Percentiles rank a stretch among this genome's conserved stretches.
These are phyloP conservation scores for Trametes sp. DNA, from an alignment of 1,284 basidiomycete genomes.

Conservation along the genomic window DNA sequence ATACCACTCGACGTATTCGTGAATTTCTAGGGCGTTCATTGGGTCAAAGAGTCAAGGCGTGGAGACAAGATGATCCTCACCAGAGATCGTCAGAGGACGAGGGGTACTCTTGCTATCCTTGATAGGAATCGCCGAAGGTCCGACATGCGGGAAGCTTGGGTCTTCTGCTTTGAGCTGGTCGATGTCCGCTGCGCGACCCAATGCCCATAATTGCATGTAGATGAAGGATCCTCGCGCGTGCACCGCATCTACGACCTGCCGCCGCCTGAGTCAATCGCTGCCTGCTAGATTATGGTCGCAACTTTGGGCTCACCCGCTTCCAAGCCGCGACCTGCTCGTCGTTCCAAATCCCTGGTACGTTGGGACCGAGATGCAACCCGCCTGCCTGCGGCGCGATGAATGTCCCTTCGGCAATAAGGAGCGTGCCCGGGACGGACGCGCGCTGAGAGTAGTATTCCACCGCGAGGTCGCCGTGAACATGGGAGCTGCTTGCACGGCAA, in stretches of 20 bases:
- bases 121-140: constrained; percentile 52
- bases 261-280: no score
- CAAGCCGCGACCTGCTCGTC: constrained; percentile 54
- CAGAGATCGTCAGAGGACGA: constrained; percentile 32
- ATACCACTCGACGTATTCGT: constrained; percentile 35
- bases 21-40: constrained; percentile 32
- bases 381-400: constrained; percentile 49
- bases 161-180: constrained; percentile 39
- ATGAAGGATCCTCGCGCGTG: constrained; percentile 48
- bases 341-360: constrained; percentile 53
- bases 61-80: background rate
- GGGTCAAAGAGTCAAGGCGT: background rate
- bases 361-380: constrained; percentile 36
- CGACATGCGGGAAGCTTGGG: constrained; percentile 45
- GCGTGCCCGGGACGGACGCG: constrained; percentile 50
- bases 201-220: constrained; percentile 55
- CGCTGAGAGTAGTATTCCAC: constrained; percentile 58
- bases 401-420: constrained; percentile 58
- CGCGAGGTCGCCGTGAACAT: constrained; percentile 41
- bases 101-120: constrained; percentile 40
- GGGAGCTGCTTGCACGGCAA: constrained; percentile 40
- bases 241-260: constrained; percentile 38
- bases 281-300: no score
- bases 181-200: constrained; percentile 48
- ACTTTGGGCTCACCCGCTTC: constrained; percentile 53